Base-by-base conservation (phyloP, 257 asterid species). In the Orobanche coerulescens region DNA sequence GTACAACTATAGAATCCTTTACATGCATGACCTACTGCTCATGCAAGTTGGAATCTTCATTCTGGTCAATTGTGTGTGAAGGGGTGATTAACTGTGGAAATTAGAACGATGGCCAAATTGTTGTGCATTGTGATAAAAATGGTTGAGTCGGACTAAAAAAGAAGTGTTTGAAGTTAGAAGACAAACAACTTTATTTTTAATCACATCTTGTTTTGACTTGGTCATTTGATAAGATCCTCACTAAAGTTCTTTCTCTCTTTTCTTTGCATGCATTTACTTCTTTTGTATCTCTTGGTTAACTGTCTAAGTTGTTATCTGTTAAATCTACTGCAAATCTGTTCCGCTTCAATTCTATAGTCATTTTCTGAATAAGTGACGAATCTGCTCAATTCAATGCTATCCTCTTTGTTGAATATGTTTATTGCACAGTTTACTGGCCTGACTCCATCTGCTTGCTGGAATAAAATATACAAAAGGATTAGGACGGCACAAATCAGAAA, bases 391-490 rank as follows among this genome's bases (percentile, higher is more conserved):
- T 58, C 64, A 30, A 48, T 42, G 46, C 40, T 53, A 48, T 48
- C 33, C 64, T 44, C 46, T 31, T 50, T 40, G 54, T 59, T 67
- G 58, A 26, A 44, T 50, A 23, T 50, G 58, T 75, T 59, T 9
- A 30, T 69, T 71, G 69, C 68, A 40, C 90, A 90, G 97, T 82
- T 90, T 71, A 79, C 67, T 51, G 97, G 97, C 62, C 59, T 88
- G 18, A 87, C 86, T 58, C 95, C 97, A 64, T 75, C 84, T 66
- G 86, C 88, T 67, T 84, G 95, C 83, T 87, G 97, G 97, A 84
- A 75, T 62, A 84, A 82, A 72, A 88, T 90, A 58, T 84, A 75
- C 82, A 74, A 82, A 73, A 82, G 77, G 71, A 79, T 87, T 58
- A 79, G 73, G 82, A 75, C 61, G 75, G 67, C 76, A 58, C 93